Evolutionary conservation across 495 filamentous ascomycete genomes (phyloP).

Genomic region (Aspergillus affinis): DNA sequence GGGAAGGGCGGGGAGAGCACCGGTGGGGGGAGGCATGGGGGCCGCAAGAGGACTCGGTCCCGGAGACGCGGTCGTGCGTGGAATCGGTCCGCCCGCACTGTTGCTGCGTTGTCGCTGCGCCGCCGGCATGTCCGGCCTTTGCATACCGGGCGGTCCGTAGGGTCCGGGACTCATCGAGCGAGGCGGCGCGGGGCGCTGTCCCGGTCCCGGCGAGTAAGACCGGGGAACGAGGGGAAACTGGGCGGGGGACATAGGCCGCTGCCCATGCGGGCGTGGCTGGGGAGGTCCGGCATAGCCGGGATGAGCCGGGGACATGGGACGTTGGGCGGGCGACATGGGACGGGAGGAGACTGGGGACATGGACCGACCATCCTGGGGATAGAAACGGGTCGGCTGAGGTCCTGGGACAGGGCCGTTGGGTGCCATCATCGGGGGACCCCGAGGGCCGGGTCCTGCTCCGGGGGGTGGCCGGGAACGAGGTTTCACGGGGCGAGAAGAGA

Average conservation of each 20-base stretch:
- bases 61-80: conserved; percentile 46
- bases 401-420: conserved; percentile 49
- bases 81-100: conserved; percentile 47
- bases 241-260: conserved; percentile 40
- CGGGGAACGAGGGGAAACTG: conserved; percentile 41
- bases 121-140: conserved; percentile 42
- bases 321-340: conserved; percentile 20
- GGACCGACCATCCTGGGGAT: conserved; percentile 38
- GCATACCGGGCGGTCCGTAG: conserved; percentile 46
- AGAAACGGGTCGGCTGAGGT: conserved; percentile 34
- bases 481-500: conserved; percentile 90
- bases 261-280: conserved; percentile 17
- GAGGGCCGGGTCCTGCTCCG: conserved; percentile 46
- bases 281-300: conserved; percentile 25
- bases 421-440: conserved; percentile 50
- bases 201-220: conserved; percentile 41
- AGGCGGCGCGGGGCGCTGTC: conserved; percentile 35
- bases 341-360: conserved; percentile 13
- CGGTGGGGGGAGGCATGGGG: conserved; percentile 35
- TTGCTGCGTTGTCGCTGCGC: conserved; percentile 50
- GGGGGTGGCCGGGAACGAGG: conserved; percentile 65
- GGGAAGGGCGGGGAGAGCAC: conserved; percentile 33
- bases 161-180: conserved; percentile 54
- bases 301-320: conserved; percentile 37
- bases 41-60: conserved; percentile 56